Evolutionary conservation across 2,329 filamentous ascomycete genomes (phyloP), one percentile per base, ranked within the genome.

Genomic region (Aureobasidium musti): DNA sequence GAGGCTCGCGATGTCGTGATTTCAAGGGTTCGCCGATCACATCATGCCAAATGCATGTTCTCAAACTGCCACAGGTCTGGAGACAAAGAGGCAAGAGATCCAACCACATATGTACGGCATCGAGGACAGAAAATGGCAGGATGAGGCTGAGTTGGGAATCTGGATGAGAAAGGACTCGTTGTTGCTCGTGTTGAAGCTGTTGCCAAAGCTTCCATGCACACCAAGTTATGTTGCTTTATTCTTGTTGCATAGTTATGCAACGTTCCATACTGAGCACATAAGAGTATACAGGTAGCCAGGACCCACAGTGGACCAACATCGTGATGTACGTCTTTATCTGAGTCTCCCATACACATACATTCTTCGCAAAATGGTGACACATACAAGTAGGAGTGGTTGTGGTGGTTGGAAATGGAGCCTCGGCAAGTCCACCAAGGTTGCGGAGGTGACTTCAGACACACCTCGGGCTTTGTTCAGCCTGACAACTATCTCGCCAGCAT

Each of bases 1-100:
- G 37, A 35, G 21, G 28, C 17, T 39, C 33, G 61, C 47, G 63
- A 65, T 65, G 63, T 65, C 63, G 63, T 65, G 63, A 56, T 65
- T 57, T 35, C 26, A n/a, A 53, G 47, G 41, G 43, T 23, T 47
- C 30, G 57, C 28, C 41, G 57, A 61, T 50, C 47, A 50, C 17
- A 8, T 37, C 35, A 17, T 39, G 14, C 19, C 41, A 43, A 21
- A 1, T 21, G 8, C 30, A 30, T 57, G 13, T n/a, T 21, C 37
- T 23, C 11, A 5, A 33, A 14, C 10, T 47, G 11, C 43, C 11
- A 47, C 21, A 13, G 43, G 23, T 47, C 21, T n/a, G 21, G 21
- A 14, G 5, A 11, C 2, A 5, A 17, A 39, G 5, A 23, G 21
- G 3, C 21, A 47, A 23, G 10, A 13, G 14, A n/a, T n/a, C n/a